Evolutionary conservation across 108 stramenopile species (phyloP), one percentile per base, ranked within the genome.

Genomic region (Mayamaea pseudoterrestris): DNA sequence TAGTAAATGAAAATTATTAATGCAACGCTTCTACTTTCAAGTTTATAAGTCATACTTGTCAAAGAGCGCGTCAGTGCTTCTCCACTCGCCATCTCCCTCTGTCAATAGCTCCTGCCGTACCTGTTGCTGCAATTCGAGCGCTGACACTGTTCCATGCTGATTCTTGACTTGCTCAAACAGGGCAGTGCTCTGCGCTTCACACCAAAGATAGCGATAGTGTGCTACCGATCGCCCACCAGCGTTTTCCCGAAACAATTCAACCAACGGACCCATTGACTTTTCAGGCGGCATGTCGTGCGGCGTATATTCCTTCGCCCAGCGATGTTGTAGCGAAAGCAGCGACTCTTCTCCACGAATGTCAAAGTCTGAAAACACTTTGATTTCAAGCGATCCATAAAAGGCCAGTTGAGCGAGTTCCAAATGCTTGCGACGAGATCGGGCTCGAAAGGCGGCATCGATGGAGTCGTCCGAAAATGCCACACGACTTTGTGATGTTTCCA

Each of bases 131-230:
- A n/a, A n/a, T n/a, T n/a, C n/a, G n/a, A n/a, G n/a, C n/a, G n/a
- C n/a, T n/a, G n/a, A n/a, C n/a, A n/a, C n/a, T n/a, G n/a, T n/a
- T n/a, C n/a, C n/a, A n/a, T n/a, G n/a, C n/a, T n/a, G n/a, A n/a
- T 40, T 5, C 36, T 51, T 51, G 21, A 18, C n/a, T 17, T 20
- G 37, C 5, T 30, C 5, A 51, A 57, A 46, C 4, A 45, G 6
- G 30, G 28, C 16, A 16, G 55, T 45, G 12, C 44, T 44, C 17
- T 46, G n/a, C 5, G 32, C 32, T 12, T 57, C 55, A 30, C 25
- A 27, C 44, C 45, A 57, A 8, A 57, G 20, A 46, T 57, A 57
- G 14, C 44, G 9, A 46, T 57, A 57, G 17, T 28, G 25, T 11
- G 27, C 30, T 13, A 44, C 7, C 3, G 22, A 2, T 26, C 30